Percentiles rank a stretch among this genome's conserved stretches.
Evolutionary conservation across 225 moss, liverwort and hornwort genomes (phyloP).

Genomic region (Bryum argenteum): DNA sequence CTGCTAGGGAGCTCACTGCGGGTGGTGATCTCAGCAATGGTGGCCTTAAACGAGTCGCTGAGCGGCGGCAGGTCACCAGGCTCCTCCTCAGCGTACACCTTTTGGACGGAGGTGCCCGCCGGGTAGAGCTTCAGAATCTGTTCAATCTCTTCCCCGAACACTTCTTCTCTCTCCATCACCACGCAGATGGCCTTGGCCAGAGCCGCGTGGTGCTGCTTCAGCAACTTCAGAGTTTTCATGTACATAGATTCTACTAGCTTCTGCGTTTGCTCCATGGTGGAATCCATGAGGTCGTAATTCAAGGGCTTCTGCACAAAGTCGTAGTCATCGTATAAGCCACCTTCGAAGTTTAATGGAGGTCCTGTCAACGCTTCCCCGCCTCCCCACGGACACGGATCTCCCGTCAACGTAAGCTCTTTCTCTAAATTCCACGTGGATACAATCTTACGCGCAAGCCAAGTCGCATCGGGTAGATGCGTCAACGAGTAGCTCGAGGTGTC

Average conservation of each 20-base stretch:
- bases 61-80: constrained; percentile 79
- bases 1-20: constrained; percentile 54
- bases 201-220: constrained; percentile 92
- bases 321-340: constrained; percentile 88
- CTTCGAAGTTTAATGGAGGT: constrained; percentile 85
- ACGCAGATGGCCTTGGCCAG: constrained; percentile 78
- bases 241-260: constrained; percentile 83
- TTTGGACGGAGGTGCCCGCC: constrained; percentile 63
- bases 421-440: constrained; percentile 95
- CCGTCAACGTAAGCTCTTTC: constrained; percentile 67
- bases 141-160: constrained; percentile 94
- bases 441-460: constrained; percentile 98
- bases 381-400: constrained; percentile 80
- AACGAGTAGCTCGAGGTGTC: constrained; percentile 86
- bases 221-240: constrained; percentile 65
- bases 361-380: constrained; percentile 63
- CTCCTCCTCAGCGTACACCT: constrained; percentile 86
- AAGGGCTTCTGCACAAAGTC: constrained; percentile 74
- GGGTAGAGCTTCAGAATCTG: constrained; percentile 87
- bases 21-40: constrained; percentile 55
- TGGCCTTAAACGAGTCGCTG: constrained; percentile 51
- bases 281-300: constrained; percentile 80
- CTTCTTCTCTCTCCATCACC: constrained; percentile 95
- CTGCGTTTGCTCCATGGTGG: constrained; percentile 77
- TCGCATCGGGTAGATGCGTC: constrained; percentile 89